Conservation (phyloP, 306 rosid species). For the Biancaea sappan region DNA sequence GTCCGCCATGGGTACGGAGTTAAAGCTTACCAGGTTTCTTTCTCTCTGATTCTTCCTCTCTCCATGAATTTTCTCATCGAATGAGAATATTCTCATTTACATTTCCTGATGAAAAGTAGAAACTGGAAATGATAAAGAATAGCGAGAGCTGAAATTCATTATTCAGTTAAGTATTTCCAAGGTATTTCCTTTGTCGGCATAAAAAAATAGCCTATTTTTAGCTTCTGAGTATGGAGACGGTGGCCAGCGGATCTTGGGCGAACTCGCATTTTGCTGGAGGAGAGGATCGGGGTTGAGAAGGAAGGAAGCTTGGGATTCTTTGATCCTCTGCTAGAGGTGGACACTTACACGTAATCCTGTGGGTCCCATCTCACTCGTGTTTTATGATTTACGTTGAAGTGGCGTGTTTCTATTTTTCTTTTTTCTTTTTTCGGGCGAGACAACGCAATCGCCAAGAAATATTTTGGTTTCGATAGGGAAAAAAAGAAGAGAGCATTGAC, state of each 20-base stretch:
- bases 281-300: no score
- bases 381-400: background rate
- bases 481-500: no score
- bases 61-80: background rate
- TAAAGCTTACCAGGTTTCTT: slow-evolving; percentile 66
- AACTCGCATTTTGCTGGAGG: no score
- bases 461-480: no score
- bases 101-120: background rate
- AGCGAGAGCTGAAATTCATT: background rate
- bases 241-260: no score
- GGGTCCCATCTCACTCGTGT: background rate
- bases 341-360: background rate
- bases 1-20: slow-evolving; percentile 54
- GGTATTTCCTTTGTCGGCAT: no score
- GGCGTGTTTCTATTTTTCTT: background rate
- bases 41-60: background rate
- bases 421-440: background rate
- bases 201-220: no score
- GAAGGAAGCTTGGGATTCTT: no score
- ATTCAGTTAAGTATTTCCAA: background rate
- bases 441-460: no score
- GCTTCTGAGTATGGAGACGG: no score
- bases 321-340: background rate
- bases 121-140: background rate
- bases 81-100: background rate